Evolutionary conservation across 2,329 filamentous ascomycete species (phyloP).

Genomic region (Tolypocladium album): DNA sequence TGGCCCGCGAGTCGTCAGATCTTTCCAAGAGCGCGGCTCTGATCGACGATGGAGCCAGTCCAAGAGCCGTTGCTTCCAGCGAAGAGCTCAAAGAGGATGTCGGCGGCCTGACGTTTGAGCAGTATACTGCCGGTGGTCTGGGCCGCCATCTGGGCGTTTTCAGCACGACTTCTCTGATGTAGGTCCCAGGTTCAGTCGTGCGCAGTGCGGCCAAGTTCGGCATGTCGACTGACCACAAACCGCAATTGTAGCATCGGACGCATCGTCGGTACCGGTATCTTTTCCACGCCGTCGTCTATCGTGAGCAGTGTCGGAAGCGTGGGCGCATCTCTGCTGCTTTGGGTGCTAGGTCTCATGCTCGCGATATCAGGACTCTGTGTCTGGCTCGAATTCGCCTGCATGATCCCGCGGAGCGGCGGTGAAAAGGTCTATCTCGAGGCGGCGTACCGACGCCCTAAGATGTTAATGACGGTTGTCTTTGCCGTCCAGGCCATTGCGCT

Average conservation of each 20-base stretch:
- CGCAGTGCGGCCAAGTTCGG: background rate
- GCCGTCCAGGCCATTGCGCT: background rate
- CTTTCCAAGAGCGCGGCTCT: background rate
- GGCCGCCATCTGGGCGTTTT: background rate
- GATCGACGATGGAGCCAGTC: background rate
- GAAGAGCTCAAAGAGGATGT: background rate
- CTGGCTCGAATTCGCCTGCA: background rate
- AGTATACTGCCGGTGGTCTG: background rate
- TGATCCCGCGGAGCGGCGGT: background rate
- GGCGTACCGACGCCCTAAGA: background rate
- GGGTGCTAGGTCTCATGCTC: background rate
- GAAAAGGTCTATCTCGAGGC: background rate
- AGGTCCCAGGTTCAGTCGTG: background rate
- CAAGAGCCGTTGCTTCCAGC: background rate
- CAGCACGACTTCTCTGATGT: background rate
- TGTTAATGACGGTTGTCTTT: background rate
- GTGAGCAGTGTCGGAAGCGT: background rate
- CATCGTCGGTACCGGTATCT: background rate
- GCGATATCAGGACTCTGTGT: background rate
- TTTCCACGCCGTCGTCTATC: background rate
- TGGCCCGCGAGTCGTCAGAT: background rate
- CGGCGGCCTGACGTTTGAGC: background rate
- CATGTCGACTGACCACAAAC: background rate
- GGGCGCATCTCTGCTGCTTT: background rate
- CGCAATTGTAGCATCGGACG: background rate